Percentiles rank a stretch among this genome's conserved stretches.
These are phyloP conservation scores for Orbilia oligospora DNA, from an alignment of 2,329 filamentous ascomycete species.

Conservation along the genomic window DNA sequence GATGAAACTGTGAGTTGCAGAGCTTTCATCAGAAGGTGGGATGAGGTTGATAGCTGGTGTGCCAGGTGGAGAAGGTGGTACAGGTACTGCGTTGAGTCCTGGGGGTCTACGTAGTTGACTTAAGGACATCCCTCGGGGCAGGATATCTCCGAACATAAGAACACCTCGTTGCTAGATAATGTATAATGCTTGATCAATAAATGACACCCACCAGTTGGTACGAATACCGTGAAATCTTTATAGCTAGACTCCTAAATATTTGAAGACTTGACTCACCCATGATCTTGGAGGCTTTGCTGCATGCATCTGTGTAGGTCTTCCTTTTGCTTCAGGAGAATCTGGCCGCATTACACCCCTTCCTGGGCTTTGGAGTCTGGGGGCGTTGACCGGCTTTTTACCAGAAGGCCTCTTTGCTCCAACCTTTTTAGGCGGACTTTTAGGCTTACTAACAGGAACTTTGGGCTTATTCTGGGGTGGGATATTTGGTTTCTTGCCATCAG, in stretches of 20 bases:
- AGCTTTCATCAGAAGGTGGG: not conserved
- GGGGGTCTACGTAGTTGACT: not conserved
- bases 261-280: constrained; percentile 1
- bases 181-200: not conserved
- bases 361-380: not conserved
- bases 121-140: not conserved
- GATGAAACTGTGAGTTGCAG: not conserved
- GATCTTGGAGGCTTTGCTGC: not conserved
- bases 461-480: not conserved
- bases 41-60: not conserved
- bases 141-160: not conserved
- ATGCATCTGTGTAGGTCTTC: not conserved
- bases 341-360: not conserved
- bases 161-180: constrained; percentile 1
- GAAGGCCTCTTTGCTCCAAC: not conserved
- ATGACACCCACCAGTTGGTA: not conserved
- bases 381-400: not conserved
- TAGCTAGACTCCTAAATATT: not conserved
- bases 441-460: not conserved
- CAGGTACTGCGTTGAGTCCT: not conserved
- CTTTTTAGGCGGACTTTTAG: not conserved
- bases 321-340: not conserved
- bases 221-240: not conserved
- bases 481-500: not conserved
- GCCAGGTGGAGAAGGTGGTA: not conserved